phyloP scores from a whole-genome alignment of 2,329 filamentous ascomycete species.

The Colletotrichum destructivum region DNA sequence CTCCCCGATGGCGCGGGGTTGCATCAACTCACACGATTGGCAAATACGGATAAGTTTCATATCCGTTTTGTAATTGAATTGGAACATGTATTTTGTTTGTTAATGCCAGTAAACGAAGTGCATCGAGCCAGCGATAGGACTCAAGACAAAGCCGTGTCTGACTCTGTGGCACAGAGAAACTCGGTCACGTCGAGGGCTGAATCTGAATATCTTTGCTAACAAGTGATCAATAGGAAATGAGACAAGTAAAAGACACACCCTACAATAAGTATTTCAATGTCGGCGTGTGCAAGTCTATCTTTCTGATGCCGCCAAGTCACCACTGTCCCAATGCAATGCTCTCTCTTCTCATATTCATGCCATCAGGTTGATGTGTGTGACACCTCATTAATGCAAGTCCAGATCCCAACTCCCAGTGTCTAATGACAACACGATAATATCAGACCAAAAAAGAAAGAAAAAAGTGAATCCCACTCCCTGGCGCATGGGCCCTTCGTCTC shows the following conservation, averaged over 20 bases:
- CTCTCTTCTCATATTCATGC: constrained; percentile 34
- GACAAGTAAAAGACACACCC: background rate
- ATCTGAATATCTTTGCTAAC: background rate
- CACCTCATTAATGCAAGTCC: constrained; percentile 39
- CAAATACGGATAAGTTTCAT: constrained; percentile 28
- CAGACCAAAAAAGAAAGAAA: constrained; percentile 14
- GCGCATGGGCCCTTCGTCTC: constrained; percentile 10
- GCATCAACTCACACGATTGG: constrained; percentile 14
- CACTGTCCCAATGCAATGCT: constrained; percentile 23
- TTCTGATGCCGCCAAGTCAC: constrained; percentile 10
- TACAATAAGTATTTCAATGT: background rate
- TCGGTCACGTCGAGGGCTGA: no score
- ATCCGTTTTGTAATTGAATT: constrained; percentile 26
- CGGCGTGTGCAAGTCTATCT: background rate
- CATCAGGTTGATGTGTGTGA: constrained; percentile 19
- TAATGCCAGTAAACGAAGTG: constrained; percentile 23
- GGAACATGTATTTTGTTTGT: background rate
- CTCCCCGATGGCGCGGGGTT: constrained; percentile 9
- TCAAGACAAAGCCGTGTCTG: background rate
- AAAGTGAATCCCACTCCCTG: background rate
- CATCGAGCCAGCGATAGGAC: background rate
- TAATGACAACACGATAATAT: constrained; percentile 4
- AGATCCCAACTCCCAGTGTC: constrained; percentile 25
- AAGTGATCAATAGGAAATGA: background rate
- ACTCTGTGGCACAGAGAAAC: background rate